Conservation (phyloP, 257 asterid species). For the Forsythia suspensa region DNA sequence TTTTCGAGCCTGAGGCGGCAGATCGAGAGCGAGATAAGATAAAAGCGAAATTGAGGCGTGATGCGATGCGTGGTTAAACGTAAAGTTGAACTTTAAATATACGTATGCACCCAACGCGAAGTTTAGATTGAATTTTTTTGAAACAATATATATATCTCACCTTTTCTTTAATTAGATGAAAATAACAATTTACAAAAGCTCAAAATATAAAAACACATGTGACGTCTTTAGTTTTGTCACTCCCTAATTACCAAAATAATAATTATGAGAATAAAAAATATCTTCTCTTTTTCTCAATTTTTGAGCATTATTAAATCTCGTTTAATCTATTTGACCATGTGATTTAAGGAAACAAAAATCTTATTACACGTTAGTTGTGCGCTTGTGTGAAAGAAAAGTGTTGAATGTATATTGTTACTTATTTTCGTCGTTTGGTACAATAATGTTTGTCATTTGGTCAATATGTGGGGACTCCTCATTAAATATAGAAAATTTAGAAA, state of each 20-base stretch:
- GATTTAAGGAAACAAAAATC: neutral
- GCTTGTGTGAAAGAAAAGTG: neutral
- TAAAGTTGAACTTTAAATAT: no score
- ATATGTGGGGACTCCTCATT: neutral
- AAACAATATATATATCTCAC: neutral
- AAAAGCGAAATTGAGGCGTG: no score
- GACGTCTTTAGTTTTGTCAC: neutral
- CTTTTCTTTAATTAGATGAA: neutral
- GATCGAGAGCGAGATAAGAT: no score
- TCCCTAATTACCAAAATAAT: neutral
- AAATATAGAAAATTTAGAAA: no score
- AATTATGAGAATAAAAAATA: neutral
- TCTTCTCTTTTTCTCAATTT: neutral
- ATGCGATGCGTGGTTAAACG: no score
- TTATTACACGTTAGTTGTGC: neutral
- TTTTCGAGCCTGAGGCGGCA: no score
- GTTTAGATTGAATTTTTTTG: no score
- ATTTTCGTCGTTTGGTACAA: neutral
- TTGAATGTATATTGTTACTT: neutral
- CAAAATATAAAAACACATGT: neutral
- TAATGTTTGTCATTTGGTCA: neutral
- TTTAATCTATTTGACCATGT: neutral
- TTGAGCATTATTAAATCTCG: neutral
- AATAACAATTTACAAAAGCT: no score
- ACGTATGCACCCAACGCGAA: no score